Conservation (phyloP, 352 stramenopile species). For the Globisporangium iwayamae region DNA sequence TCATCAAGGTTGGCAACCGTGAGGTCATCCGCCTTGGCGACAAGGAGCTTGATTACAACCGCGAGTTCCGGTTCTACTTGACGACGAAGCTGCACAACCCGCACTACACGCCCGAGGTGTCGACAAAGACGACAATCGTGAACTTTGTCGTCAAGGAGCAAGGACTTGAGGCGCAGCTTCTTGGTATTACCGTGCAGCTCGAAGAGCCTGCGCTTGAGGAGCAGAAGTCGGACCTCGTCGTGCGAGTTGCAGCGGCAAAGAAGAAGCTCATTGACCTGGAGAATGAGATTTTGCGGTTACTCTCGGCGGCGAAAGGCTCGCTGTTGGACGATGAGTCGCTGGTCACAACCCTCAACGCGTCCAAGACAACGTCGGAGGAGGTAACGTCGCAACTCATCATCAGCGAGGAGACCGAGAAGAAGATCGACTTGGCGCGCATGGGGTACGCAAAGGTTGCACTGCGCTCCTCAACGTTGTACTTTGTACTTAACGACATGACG, state of each 20-base stretch:
- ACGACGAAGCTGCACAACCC: constrained; percentile 96
- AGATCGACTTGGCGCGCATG: constrained; percentile 93
- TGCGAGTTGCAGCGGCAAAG: constrained; percentile 91
- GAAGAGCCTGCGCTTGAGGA: constrained; percentile 94
- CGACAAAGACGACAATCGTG: constrained; percentile 95
- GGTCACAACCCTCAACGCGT: constrained; percentile 94
- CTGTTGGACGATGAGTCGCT: constrained; percentile 93
- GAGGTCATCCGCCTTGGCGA: constrained; percentile 93
- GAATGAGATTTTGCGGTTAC: constrained; percentile 92
- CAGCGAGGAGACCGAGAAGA: constrained; percentile 93
- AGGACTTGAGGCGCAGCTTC: constrained; percentile 92
- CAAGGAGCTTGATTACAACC: constrained; percentile 95
- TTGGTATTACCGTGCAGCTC: constrained; percentile 92
- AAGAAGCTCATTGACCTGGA: constrained; percentile 95
- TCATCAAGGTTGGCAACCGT: constrained; percentile 93
- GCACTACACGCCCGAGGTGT: constrained; percentile 94
- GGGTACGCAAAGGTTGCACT: constrained; percentile 91
- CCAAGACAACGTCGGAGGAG: constrained; percentile 93
- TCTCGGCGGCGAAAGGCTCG: constrained; percentile 90
- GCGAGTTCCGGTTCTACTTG: constrained; percentile 94
- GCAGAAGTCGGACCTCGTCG: constrained; percentile 91
- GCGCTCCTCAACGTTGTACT: constrained; percentile 94
- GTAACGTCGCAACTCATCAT: constrained; percentile 92
- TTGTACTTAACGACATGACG: constrained; percentile 94
- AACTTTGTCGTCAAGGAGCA: constrained; percentile 97